A percentile compares a stretch with the other conserved stretches of the same genome.
phyloP scores from a whole-genome alignment of 73 alveolate species.

The Paraurostyla sp. region DNA sequence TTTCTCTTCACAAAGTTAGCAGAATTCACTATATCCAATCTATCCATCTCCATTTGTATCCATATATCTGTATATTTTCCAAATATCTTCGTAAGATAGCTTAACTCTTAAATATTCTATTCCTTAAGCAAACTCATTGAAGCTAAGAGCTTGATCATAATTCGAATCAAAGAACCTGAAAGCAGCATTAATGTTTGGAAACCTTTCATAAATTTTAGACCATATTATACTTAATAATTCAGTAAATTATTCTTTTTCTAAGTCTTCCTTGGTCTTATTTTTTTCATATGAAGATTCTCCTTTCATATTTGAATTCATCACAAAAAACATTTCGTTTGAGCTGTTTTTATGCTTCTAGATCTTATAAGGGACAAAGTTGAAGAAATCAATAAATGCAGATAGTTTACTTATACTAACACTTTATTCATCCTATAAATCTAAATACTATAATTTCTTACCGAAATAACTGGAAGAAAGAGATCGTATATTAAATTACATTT shows the following conservation, averaged over 20 bases:
- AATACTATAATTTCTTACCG: neutral
- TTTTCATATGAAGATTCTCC: neutral
- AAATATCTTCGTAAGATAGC: constrained; percentile 35
- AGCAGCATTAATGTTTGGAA: constrained; percentile 43
- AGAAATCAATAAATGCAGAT: constrained; percentile 32
- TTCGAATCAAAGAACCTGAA: constrained; percentile 28
- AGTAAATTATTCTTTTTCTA: neutral
- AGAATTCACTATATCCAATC: constrained; percentile 9
- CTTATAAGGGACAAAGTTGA: constrained; percentile 21
- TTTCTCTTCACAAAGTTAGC: constrained; percentile 38
- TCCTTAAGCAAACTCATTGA: constrained; percentile 44
- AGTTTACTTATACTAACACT: constrained; percentile 28
- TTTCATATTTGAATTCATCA: constrained; percentile 8
- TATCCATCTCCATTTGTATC: constrained; percentile 53
- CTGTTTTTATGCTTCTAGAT: neutral
- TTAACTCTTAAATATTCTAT: constrained; percentile 24
- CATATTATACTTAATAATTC: neutral
- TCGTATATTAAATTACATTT: neutral
- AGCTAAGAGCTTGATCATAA: constrained; percentile 1
- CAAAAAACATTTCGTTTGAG: neutral
- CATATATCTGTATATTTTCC: constrained; percentile 43
- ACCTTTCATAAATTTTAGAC: constrained; percentile 14
- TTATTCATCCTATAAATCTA: neutral
- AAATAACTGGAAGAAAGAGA: constrained; percentile 6
- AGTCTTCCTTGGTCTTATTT: neutral